Conservation (phyloP, 2,329 filamentous ascomycete species). For the Apiospora kogelbergensis region DNA sequence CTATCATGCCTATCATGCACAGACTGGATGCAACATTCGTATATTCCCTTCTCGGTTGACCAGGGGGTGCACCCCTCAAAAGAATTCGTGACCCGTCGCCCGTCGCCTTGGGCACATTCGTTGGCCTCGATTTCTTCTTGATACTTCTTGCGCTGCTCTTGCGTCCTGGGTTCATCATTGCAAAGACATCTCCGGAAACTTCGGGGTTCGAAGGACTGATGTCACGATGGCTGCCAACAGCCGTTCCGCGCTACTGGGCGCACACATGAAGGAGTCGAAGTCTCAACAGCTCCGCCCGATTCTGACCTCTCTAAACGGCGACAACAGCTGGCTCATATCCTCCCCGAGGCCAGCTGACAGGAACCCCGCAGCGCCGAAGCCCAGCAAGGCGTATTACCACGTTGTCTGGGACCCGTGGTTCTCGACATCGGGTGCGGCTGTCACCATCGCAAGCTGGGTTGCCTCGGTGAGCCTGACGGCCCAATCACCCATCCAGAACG, state of each 20-base stretch:
- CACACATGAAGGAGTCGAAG: neutral
- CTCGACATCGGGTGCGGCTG: conserved; percentile 16
- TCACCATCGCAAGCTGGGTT: conserved; percentile 14
- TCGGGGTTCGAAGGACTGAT: no score
- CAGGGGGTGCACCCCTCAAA: no score
- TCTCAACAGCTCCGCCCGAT: conserved; percentile 21
- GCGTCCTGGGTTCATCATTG: no score
- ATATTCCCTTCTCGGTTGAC: no score
- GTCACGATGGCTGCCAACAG: neutral
- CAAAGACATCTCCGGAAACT: neutral
- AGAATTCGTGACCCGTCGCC: no score
- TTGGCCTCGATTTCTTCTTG: no score
- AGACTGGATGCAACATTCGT: no score
- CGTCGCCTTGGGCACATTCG: no score
- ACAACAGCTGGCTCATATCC: conserved; percentile 35
- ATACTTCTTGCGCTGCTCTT: no score
- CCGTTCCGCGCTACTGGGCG: neutral
- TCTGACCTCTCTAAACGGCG: conserved; percentile 33
- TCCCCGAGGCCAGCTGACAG: conserved; percentile 14
- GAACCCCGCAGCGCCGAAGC: conserved; percentile 19
- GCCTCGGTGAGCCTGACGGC: conserved; percentile 4
- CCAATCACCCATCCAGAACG: conserved; percentile 12
- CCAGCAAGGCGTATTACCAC: conserved; percentile 31
- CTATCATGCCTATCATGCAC: no score
- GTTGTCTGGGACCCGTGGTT: conserved; percentile 36